Evolutionary conservation across 495 filamentous ascomycete species (phyloP).

Genomic region (Neurospora sp.): DNA sequence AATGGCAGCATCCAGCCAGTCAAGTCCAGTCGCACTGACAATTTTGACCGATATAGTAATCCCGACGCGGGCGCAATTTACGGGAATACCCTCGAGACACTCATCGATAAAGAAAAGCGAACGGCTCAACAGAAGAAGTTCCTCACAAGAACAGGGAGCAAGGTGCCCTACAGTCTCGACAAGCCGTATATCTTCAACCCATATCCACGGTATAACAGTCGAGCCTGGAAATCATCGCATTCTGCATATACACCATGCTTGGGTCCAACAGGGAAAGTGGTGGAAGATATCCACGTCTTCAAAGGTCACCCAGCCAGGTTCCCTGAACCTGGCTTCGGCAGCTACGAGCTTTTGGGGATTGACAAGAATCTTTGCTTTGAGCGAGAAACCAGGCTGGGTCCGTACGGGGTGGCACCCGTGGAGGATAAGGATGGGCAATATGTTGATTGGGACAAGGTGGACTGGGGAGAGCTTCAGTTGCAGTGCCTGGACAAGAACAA

Average conservation of each 20-base stretch:
- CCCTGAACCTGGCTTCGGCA: slow-evolving; percentile 70
- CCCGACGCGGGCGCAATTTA: slow-evolving; percentile 33
- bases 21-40: slow-evolving; percentile 1
- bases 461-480: slow-evolving; percentile 62
- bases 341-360: slow-evolving; percentile 61
- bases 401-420: slow-evolving; percentile 58
- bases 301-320: slow-evolving; percentile 58
- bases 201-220: slow-evolving; percentile 38
- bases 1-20: not conserved
- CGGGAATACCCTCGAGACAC: slow-evolving; percentile 34
- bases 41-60: slow-evolving; percentile 5
- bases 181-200: slow-evolving; percentile 35
- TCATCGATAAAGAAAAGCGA: slow-evolving; percentile 23
- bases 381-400: slow-evolving; percentile 70
- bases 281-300: slow-evolving; percentile 34
- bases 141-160: slow-evolving; percentile 14
- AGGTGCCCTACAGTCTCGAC: slow-evolving; percentile 19
- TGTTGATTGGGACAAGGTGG: slow-evolving; percentile 55
- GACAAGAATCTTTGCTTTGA: slow-evolving; percentile 85
- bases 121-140: slow-evolving; percentile 11
- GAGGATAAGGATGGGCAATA: slow-evolving; percentile 23
- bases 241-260: slow-evolving; percentile 27
- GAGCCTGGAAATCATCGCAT: slow-evolving; percentile 18
- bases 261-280: slow-evolving; percentile 21
- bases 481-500: slow-evolving; percentile 53